Conservation (phyloP, 2,329 filamentous ascomycete species). For the Claviceps pazoutovae region DNA sequence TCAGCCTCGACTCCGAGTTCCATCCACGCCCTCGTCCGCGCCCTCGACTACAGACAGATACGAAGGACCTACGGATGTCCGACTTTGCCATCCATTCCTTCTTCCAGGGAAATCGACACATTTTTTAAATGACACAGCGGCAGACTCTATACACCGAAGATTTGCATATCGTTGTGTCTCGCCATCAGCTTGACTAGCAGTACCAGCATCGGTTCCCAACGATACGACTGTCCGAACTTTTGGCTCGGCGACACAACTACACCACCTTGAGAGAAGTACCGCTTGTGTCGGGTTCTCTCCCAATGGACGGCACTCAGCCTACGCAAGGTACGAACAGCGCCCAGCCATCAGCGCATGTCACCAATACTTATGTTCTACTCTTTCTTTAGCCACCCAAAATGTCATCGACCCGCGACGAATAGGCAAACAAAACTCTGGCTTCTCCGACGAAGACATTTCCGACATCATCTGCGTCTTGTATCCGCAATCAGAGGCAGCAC, state of each 20-base stretch:
- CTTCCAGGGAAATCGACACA: not conserved
- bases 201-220: not conserved
- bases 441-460: constrained; percentile 68
- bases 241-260: not conserved
- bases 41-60: not conserved
- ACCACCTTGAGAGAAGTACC: not conserved
- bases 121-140: not conserved
- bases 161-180: not conserved
- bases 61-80: too few relatives aligned
- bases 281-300: constrained; percentile 15
- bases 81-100: not conserved
- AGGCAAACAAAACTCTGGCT: constrained; percentile 68
- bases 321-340: constrained; percentile 23
- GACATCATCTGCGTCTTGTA: constrained; percentile 85
- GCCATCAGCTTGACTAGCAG: not conserved
- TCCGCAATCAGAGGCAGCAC: constrained; percentile 60
- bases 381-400: constrained; percentile 12
- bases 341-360: not conserved
- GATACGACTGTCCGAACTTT: not conserved
- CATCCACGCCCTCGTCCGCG: not conserved
- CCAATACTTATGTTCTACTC: not conserved
- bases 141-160: not conserved
- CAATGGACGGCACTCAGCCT: constrained; percentile 31
- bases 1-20: not conserved
- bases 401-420: constrained; percentile 67